These are phyloP conservation scores for Cryoendolithus antarcticus DNA, from an alignment of 2,329 filamentous ascomycete genomes.

Conservation along the genomic window DNA sequence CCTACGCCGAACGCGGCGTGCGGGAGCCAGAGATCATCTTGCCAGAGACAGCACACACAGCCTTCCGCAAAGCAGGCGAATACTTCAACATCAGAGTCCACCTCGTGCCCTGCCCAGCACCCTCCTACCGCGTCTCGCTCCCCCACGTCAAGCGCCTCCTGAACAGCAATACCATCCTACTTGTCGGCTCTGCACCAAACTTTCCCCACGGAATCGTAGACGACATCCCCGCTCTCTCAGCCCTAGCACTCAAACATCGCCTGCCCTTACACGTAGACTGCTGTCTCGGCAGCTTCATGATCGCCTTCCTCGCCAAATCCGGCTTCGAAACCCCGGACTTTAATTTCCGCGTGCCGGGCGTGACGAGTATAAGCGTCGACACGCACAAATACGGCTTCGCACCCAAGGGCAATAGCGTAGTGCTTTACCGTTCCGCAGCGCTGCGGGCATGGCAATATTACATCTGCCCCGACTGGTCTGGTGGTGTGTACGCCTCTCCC, in stretches of 20 bases:
- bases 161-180: conserved; percentile 84
- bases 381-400: conserved; percentile 99
- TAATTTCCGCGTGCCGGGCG: conserved; percentile 87
- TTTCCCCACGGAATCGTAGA: conserved; percentile 98
- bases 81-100: conserved; percentile 98
- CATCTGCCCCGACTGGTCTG: conserved; percentile 85
- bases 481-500: conserved; percentile 89
- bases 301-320: conserved; percentile 84
- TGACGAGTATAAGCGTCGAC: conserved; percentile 91
- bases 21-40: conserved; percentile 97
- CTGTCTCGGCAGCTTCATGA: conserved; percentile 89
- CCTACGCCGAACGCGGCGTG: conserved; percentile 69
- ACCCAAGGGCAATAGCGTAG: conserved; percentile 89
- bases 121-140: conserved; percentile 72
- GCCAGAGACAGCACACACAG: conserved; percentile 86
- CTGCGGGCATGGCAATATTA: conserved; percentile 92
- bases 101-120: conserved; percentile 73
- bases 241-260: conserved; percentile 64
- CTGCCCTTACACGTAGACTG: conserved; percentile 93
- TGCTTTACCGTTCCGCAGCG: conserved; percentile 71
- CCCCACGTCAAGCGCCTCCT: conserved; percentile 68
- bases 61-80: conserved; percentile 85
- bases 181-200: conserved; percentile 92
- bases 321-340: conserved; percentile 82
- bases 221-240: conserved; percentile 76